Percentiles rank a stretch among this genome's conserved stretches.
Conservation (phyloP, 306 rosid species). For the Gastrolobium villosum region DNA sequence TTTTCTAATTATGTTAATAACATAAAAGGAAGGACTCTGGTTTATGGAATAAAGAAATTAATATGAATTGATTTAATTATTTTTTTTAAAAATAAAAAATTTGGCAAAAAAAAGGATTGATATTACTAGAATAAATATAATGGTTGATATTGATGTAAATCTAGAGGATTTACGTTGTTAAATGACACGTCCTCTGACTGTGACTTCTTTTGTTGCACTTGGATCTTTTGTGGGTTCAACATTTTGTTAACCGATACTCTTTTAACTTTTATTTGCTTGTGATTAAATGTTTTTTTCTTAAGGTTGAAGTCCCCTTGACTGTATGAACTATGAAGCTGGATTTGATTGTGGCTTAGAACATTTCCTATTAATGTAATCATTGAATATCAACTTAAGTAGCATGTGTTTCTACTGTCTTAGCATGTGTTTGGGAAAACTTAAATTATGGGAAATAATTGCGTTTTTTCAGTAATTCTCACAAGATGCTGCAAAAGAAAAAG, state of each 20-base stretch:
- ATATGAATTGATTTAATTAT: not conserved
- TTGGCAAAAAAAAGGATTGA: not conserved
- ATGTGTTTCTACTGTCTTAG: no score
- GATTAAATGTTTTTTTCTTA: not conserved
- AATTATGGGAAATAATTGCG: no score
- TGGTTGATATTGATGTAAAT: not conserved
- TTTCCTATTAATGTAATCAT: constrained; percentile 6
- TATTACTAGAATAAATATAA: not conserved
- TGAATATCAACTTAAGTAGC: not conserved
- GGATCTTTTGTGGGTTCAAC: not conserved
- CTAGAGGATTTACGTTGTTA: constrained; percentile 16
- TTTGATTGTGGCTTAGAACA: not conserved
- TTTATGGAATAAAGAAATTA: not conserved
- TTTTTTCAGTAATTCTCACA: no score
- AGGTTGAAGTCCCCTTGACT: not conserved
- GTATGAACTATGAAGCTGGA: constrained; percentile 13
- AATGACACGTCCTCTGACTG: not conserved
- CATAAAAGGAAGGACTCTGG: not conserved
- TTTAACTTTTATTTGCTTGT: not conserved
- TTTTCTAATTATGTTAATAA: not conserved
- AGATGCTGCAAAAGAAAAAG: no score
- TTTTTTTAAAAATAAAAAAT: not conserved
- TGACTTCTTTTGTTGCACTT: not conserved
- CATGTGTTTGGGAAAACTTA: no score
- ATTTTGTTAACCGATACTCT: not conserved